Conservation (phyloP, 768 basidiomycete species). For the Saitozyma sp. region DNA sequence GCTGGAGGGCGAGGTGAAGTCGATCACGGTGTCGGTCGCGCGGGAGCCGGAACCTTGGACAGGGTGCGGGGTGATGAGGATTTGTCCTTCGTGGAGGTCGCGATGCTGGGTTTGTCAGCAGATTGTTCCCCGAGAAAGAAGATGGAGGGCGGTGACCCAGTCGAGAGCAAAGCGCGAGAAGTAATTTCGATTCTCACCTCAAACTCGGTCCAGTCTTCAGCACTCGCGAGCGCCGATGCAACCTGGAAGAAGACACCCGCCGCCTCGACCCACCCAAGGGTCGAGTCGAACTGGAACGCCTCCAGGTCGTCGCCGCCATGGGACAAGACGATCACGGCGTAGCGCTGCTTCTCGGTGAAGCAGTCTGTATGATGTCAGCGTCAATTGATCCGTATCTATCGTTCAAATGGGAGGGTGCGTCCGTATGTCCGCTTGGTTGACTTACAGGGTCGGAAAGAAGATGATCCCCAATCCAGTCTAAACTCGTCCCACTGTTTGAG, state of each 20-base stretch:
- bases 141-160: too few relatives aligned
- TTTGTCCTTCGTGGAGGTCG: conserved; percentile 98
- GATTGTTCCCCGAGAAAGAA: conserved; percentile 6
- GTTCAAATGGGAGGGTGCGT: neutral
- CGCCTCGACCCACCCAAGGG: conserved; percentile 75
- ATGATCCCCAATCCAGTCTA: conserved; percentile 69
- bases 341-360: conserved; percentile 66
- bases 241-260: conserved; percentile 91
- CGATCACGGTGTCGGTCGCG: neutral
- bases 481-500: conserved; percentile 87
- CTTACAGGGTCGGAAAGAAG: conserved; percentile 81
- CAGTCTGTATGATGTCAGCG: conserved; percentile 4
- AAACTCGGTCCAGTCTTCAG: conserved; percentile 77
- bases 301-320: conserved; percentile 92
- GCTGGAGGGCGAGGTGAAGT: conserved; percentile 47
- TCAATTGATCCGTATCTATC: conserved; percentile 7
- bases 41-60: neutral
- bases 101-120: conserved; percentile 69
- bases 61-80: conserved; percentile 64
- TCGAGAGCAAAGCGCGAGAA: neutral
- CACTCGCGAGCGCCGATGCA: conserved; percentile 69
- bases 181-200: conserved; percentile 63
- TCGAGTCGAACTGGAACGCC: conserved; percentile 65
- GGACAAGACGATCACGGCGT: conserved; percentile 84
- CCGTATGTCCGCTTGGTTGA: conserved; percentile 1